Percentiles rank a stretch among this genome's conserved stretches.
Evolutionary conservation across 2,329 filamentous ascomycete genomes (phyloP).

Genomic region (Neophaeococcomyces mojaviensis): DNA sequence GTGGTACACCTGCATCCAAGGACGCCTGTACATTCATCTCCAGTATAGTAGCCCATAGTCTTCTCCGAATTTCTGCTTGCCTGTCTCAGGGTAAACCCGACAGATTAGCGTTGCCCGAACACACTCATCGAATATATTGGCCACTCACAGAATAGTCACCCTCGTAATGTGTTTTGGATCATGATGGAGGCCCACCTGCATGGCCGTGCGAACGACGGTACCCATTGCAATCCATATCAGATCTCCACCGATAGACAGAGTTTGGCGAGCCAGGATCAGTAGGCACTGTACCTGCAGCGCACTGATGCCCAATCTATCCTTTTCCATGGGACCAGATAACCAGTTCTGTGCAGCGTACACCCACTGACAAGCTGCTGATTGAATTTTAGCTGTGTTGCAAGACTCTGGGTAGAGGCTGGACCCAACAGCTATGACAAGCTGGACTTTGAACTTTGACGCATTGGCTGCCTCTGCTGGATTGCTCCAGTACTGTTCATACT

Average conservation of each 20-base stretch:
- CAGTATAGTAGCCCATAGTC: conserved; percentile 31
- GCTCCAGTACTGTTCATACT: conserved; percentile 27
- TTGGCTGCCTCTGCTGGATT: conserved; percentile 12
- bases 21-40: conserved; percentile 28
- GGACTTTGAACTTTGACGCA: conserved; percentile 27
- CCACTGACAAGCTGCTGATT: conserved; percentile 21
- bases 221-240: conserved; percentile 31
- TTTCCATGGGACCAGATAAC: conserved; percentile 30
- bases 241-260: conserved; percentile 28
- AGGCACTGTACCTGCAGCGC: conserved; percentile 32
- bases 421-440: conserved; percentile 31
- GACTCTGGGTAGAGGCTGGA: neutral
- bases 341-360: conserved; percentile 30
- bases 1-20: conserved; percentile 27
- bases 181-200: conserved; percentile 29
- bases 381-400: neutral
- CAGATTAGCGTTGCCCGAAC: too few relatives aligned
- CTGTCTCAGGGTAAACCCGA: too few relatives aligned
- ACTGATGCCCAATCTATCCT: conserved; percentile 24
- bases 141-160: conserved; percentile 7
- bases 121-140: too few relatives aligned
- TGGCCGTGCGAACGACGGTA: conserved; percentile 25
- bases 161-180: conserved; percentile 27
- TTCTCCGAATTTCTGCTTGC: conserved; percentile 26
- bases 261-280: conserved; percentile 28